These are phyloP conservation scores for Trapa bicornis DNA, from an alignment of 345 rosid species.

Conservation along the genomic window DNA sequence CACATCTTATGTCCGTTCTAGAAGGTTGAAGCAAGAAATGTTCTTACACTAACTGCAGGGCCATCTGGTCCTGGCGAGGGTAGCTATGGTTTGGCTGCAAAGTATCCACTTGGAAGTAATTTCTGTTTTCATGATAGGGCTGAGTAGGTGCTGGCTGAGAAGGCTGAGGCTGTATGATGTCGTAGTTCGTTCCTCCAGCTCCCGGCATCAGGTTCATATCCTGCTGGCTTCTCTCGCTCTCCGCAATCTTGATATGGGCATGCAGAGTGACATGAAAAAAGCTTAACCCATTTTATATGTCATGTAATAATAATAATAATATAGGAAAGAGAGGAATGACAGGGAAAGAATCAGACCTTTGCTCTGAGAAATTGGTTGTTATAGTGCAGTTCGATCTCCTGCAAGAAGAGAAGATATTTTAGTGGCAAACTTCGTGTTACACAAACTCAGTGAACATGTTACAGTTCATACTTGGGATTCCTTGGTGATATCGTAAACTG, in stretches of 20 bases:
- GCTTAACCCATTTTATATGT: too few relatives aligned
- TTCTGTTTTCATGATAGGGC: slow-evolving; percentile 35
- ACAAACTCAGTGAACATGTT: not conserved
- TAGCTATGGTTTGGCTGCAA: slow-evolving; percentile 61
- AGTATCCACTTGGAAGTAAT: slow-evolving; percentile 70
- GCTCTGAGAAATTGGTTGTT: slow-evolving; percentile 90
- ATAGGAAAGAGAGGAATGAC: not conserved
- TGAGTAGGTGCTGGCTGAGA: slow-evolving; percentile 17
- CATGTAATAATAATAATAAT: too few relatives aligned
- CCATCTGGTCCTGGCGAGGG: slow-evolving; percentile 60
- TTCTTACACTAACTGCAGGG: slow-evolving; percentile 77
- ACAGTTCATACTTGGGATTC: not conserved
- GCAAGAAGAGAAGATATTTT: not conserved
- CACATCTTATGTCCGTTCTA: not conserved
- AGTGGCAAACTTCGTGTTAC: not conserved
- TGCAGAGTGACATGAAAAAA: too few relatives aligned
- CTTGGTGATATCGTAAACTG: not conserved
- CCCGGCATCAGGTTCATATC: slow-evolving; percentile 81
- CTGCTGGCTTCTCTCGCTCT: slow-evolving; percentile 64
- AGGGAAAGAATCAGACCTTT: slow-evolving; percentile 35
- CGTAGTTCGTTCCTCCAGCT: slow-evolving; percentile 48
- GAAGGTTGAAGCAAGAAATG: not conserved
- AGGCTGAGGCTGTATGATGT: slow-evolving; percentile 40
- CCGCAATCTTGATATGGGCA: slow-evolving; percentile 44
- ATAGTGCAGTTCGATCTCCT: slow-evolving; percentile 94